Evolutionary conservation across 2,329 filamentous ascomycete genomes (phyloP).

Genomic region (Daldinia eschscholtzii): DNA sequence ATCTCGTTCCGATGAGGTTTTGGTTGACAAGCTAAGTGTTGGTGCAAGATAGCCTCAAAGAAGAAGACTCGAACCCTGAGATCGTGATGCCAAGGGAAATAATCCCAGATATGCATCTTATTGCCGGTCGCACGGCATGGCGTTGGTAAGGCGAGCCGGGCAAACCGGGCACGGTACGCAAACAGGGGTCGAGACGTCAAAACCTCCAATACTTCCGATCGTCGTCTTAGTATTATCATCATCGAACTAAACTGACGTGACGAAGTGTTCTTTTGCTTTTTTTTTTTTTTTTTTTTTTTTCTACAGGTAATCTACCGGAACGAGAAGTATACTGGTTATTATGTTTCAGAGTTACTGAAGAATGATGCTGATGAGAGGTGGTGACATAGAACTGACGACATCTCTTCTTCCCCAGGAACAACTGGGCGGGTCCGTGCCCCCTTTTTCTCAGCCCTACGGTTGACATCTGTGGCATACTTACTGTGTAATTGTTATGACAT

Average conservation of each 20-base stretch:
- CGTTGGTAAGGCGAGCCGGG: neutral
- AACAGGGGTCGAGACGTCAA: constrained; percentile 9
- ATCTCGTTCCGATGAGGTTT: constrained; percentile 16
- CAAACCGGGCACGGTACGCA: neutral
- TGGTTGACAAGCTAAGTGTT: constrained; percentile 2
- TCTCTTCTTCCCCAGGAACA: constrained; percentile 10
- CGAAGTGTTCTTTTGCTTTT: neutral
- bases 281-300: too few species aligned
- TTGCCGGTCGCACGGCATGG: constrained; percentile 9
- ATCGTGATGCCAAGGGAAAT: neutral
- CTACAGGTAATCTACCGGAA: too few species aligned
- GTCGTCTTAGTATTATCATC: constrained; percentile 11
- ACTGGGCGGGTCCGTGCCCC: constrained; percentile 9
- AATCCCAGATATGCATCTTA: neutral
- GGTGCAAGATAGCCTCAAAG: neutral
- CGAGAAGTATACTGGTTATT: neutral
- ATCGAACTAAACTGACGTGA: constrained; percentile 8
- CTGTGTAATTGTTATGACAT: neutral
- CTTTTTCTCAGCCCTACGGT: constrained; percentile 25
- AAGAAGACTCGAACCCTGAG: neutral
- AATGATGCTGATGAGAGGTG: constrained; percentile 9
- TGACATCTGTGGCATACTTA: neutral
- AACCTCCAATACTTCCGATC: neutral
- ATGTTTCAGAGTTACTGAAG: constrained; percentile 26
- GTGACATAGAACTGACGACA: constrained; percentile 37